Conservation (phyloP, 345 rosid species). For the Eucalyptus tenuipes region DNA sequence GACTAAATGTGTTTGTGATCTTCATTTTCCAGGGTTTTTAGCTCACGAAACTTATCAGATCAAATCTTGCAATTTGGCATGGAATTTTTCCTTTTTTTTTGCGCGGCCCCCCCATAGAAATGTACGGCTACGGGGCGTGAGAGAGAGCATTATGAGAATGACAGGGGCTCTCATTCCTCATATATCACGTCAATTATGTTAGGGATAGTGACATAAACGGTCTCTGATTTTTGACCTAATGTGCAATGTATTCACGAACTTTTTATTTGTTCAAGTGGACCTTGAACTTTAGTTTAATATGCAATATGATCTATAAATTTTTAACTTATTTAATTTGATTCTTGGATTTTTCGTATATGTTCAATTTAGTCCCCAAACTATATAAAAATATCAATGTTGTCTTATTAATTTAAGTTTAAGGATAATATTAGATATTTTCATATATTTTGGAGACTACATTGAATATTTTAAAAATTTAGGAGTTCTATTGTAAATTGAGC, state of each 20-base stretch:
- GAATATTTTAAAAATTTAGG: too few relatives aligned
- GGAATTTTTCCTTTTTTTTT: not conserved
- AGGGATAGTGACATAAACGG: fast-evolving
- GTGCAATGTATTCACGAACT: too few relatives aligned
- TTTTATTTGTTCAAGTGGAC: fast-evolving
- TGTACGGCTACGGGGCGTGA: not conserved
- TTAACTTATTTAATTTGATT: too few relatives aligned
- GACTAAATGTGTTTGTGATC: not conserved
- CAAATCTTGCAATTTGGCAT: not conserved
- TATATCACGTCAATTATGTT: not conserved
- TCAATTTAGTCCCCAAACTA: too few relatives aligned
- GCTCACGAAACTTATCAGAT: not conserved
- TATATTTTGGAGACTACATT: too few relatives aligned
- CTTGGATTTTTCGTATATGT: fast-evolving
- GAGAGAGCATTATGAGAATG: not conserved
- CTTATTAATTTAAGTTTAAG: too few relatives aligned
- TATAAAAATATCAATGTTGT: too few relatives aligned
- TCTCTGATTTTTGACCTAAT: fast-evolving
- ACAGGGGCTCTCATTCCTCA: not conserved
- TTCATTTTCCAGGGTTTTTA: not conserved
- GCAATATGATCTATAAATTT: fast-evolving
- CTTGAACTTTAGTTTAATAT: fast-evolving
- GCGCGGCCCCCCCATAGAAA: not conserved
- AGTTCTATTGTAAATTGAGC: fast-evolving
- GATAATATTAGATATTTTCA: fast-evolving